Percentiles rank a stretch among this genome's conserved stretches.
phyloP scores from a whole-genome alignment of 2,329 filamentous ascomycete genomes.

The Colletotrichum sp. region DNA sequence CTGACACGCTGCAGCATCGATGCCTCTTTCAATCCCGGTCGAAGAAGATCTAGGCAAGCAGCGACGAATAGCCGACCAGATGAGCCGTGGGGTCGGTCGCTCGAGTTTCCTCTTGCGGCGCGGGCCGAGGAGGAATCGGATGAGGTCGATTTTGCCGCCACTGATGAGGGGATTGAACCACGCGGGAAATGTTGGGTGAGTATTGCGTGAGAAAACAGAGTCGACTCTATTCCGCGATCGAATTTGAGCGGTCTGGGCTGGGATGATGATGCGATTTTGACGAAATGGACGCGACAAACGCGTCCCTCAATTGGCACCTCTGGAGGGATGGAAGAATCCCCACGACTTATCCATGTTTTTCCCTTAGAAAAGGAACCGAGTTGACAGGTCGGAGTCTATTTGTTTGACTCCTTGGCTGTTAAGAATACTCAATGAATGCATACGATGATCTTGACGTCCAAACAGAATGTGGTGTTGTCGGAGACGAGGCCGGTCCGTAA shows the following conservation, averaged over 20 bases:
- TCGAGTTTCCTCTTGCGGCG: neutral
- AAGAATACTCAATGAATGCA: neutral
- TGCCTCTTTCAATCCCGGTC: neutral
- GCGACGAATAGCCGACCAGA: neutral
- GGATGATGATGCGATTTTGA: neutral
- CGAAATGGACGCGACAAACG: neutral
- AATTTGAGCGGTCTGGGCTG: neutral
- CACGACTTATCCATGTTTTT: neutral
- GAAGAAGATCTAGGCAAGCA: neutral
- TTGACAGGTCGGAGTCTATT: accelerated
- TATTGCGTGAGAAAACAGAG: accelerated
- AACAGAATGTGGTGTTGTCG: neutral
- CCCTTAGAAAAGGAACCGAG: neutral
- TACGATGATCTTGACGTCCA: neutral
- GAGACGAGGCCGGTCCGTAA: neutral
- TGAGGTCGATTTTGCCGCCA: neutral
- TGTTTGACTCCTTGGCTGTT: neutral
- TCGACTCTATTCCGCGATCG: accelerated
- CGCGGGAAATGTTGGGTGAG: neutral
- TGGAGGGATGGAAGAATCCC: neutral
- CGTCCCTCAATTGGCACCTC: neutral
- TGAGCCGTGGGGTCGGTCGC: neutral
- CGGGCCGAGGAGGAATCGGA: neutral
- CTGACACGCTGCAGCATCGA: neutral
- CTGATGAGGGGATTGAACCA: neutral